These are phyloP conservation scores for Lipomyces mesembrius DNA, from an alignment of 805 yeast genomes.

Conservation along the genomic window DNA sequence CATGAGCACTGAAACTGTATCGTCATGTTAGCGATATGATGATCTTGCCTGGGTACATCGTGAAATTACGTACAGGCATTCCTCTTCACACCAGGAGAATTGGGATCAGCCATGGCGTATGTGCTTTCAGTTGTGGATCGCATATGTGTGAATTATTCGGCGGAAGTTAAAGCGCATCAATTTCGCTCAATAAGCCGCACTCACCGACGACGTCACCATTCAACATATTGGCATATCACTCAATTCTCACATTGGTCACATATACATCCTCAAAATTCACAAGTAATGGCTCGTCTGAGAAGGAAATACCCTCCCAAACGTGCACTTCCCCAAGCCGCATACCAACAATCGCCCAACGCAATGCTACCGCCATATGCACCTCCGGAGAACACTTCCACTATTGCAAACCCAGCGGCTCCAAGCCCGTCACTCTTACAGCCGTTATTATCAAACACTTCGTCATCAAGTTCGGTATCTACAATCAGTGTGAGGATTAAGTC, in stretches of 20 bases:
- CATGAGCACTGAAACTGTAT: not conserved
- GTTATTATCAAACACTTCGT: constrained; percentile 18
- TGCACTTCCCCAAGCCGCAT: constrained; percentile 19
- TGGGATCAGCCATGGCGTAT: not conserved
- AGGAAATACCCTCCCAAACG: constrained; percentile 27
- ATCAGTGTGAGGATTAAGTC: not conserved
- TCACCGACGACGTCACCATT: no score
- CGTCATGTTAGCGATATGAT: not conserved
- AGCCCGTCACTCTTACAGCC: constrained; percentile 18
- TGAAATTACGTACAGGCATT: constrained; percentile 4
- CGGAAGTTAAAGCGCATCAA: no score
- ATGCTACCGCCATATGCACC: constrained; percentile 5
- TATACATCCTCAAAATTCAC: not conserved
- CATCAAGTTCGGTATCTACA: constrained; percentile 14
- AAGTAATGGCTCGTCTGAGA: constrained; percentile 25
- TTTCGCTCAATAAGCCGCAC: no score
- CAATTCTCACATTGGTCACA: not conserved
- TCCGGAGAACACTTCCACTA: not conserved
- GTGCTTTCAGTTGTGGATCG: not conserved
- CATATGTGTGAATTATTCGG: not conserved
- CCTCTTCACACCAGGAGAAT: not conserved
- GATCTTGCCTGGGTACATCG: not conserved
- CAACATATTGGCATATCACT: not conserved
- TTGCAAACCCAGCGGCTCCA: not conserved
- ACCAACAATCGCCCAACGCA: constrained; percentile 8